These are phyloP conservation scores for Paratrypanosoma confusum DNA, from an alignment of 208 protist species.

Conservation along the genomic window DNA sequence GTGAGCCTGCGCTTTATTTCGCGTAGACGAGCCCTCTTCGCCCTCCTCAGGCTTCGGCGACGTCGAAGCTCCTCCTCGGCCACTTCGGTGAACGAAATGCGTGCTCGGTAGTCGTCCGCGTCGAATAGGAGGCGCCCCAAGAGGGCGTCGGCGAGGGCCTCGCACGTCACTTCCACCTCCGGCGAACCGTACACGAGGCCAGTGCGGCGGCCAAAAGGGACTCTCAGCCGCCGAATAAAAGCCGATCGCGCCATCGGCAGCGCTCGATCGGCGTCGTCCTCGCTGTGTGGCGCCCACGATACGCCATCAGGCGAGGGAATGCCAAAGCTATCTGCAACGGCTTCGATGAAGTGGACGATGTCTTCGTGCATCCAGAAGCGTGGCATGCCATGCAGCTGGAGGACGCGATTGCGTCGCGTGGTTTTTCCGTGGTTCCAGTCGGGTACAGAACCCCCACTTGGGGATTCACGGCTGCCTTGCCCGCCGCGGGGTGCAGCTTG, in stretches of 20 bases:
- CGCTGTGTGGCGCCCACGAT: not conserved
- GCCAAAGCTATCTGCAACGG: conserved; percentile 50
- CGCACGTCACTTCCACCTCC: conserved; percentile 39
- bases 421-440: no score
- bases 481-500: no score
- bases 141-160: conserved; percentile 42
- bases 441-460: no score
- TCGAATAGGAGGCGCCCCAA: conserved; percentile 37
- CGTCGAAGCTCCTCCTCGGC: not conserved
- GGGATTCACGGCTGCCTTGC: no score
- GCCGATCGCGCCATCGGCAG: conserved; percentile 35
- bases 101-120: conserved; percentile 58
- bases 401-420: no score
- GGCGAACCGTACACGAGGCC: conserved; percentile 67
- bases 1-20: no score
- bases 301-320: conserved; percentile 18
- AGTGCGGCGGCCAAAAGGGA: conserved; percentile 76
- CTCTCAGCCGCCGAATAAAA: conserved; percentile 45
- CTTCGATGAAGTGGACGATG: conserved; percentile 68
- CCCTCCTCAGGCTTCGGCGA: conserved; percentile 1
- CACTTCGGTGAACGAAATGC: conserved; percentile 58
- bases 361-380: conserved; percentile 77
- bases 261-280: conserved; percentile 18
- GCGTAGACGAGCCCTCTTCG: not conserved
- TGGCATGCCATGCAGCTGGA: conserved; percentile 65